Evolutionary conservation across 495 filamentous ascomycete genomes (phyloP).

Genomic region (Parmelia sp.): DNA sequence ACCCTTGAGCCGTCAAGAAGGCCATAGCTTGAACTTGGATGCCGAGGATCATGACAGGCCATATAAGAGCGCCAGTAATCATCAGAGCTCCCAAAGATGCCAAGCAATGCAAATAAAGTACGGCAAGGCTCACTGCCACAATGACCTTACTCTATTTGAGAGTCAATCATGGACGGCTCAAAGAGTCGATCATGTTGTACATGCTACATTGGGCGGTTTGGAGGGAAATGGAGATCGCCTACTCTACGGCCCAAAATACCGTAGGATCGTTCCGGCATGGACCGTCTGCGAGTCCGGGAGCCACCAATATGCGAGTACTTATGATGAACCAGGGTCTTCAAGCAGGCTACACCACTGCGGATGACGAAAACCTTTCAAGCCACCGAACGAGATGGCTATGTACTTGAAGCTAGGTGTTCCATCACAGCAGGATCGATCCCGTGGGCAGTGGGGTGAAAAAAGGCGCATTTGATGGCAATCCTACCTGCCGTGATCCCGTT

Average conservation of each 20-base stretch:
- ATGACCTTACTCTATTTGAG: not conserved
- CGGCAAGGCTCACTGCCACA: conserved; percentile 6
- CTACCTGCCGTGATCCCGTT: not conserved
- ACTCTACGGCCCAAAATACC: not conserved
- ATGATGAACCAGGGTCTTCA: not conserved
- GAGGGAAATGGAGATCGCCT: not conserved
- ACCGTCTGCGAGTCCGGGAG: conserved; percentile 3
- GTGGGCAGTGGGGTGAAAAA: not conserved
- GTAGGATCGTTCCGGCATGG: conserved; percentile 7
- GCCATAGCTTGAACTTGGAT: conserved; percentile 8
- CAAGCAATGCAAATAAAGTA: not conserved
- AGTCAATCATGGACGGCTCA: not conserved
- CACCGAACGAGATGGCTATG: not conserved
- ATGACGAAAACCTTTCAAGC: not conserved
- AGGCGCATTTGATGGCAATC: not conserved
- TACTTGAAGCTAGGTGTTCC: not conserved
- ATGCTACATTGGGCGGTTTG: not conserved
- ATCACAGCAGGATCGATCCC: not conserved
- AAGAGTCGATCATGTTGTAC: not conserved
- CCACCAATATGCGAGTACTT: not conserved
- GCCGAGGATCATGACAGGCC: conserved; percentile 8
- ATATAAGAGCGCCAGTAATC: conserved; percentile 19
- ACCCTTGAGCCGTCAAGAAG: not conserved
- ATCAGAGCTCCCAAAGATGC: not conserved
- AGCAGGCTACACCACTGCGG: not conserved